Base-by-base conservation (phyloP, 352 stramenopile genomes). In the Globisporangium yorkense region DNA sequence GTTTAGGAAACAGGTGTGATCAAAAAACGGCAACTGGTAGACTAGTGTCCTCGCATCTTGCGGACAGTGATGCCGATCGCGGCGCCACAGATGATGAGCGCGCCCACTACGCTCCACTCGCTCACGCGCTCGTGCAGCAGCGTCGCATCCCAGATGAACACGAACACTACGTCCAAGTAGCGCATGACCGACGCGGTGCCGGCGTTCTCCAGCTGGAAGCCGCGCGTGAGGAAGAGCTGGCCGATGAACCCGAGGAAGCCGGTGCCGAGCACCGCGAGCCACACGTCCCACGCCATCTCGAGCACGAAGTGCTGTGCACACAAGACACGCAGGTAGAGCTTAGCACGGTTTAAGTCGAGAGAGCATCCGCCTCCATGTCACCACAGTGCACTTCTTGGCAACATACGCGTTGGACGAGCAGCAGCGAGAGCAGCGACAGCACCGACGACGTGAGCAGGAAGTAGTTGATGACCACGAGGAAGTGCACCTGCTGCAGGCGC, bases 391-490 rank as follows among this genome's bases (percentile, higher is more conserved):
- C 35, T 15, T 40, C 8, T 4, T 5, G 35, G 35, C 9, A 40
- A 40, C 35, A 15, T 15, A 15, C 35, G 10, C 57, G 56, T 47
- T 72, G 44, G 15, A 68, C 44, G 7, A 70, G 5, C 2, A 65
- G 50, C 48, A 75, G n/a, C 43, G 47, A 63, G 16, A 77, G n/a
- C n/a, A 59, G 57, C 15, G 72, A 77, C 15, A 74, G 24, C 21
- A 70, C 47, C 16, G 71, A 67, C 29, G 58, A 57, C 31, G 63
- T 71, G 27, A 76, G 57, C 15, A 80, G 29, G 21, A 72, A 72
- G 59, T 80, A 80, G 59, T 80, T 65, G 57, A 71, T 71, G 13
- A 75, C 64, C 31, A 75, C 61, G 43, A 77, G 64, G 48, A 66
- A 68, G 49, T 77, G 52, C 5, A 77, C 43, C 27, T 64, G n/a